Evolutionary conservation across 176 grass and related monocot genomes (phyloP).

Genomic region (Guadua angustifolia): DNA sequence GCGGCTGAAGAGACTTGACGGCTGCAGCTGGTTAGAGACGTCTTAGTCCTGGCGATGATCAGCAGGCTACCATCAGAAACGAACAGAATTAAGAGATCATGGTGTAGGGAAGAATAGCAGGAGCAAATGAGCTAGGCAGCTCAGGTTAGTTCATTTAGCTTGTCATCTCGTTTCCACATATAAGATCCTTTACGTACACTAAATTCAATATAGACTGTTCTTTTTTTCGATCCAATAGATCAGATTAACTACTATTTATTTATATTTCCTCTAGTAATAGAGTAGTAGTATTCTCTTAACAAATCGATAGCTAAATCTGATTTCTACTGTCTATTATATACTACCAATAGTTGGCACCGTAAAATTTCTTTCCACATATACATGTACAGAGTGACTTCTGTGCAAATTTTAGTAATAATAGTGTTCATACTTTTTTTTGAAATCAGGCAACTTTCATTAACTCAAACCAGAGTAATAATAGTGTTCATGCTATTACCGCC

Average conservation of each 20-base stretch:
- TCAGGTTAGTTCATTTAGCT: neutral
- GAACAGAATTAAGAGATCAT: neutral
- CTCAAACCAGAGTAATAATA: neutral
- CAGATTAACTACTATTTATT: too few relatives aligned
- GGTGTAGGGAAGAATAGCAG: neutral
- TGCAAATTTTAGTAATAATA: neutral
- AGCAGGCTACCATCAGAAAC: neutral
- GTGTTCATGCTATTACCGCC: neutral
- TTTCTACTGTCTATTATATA: too few relatives aligned
- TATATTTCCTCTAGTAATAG: too few relatives aligned
- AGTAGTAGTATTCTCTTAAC: too few relatives aligned
- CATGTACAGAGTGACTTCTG: neutral
- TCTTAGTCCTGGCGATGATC: neutral
- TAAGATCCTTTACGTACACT: too few relatives aligned
- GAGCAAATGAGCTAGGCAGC: neutral
- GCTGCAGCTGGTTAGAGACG: slow-evolving; percentile 61
- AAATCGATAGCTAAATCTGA: too few relatives aligned
- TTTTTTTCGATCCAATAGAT: too few relatives aligned
- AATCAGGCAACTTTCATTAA: too few relatives aligned
- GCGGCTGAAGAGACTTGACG: slow-evolving; percentile 49
- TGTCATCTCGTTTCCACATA: neutral
- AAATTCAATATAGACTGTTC: too few relatives aligned
- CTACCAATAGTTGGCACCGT: too few relatives aligned
- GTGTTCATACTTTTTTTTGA: neutral
- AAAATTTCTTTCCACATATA: neutral